Evolutionary conservation across 257 asterid genomes (phyloP), one percentile per base, ranked within the genome.

Genomic region (Prunella vulgaris): DNA sequence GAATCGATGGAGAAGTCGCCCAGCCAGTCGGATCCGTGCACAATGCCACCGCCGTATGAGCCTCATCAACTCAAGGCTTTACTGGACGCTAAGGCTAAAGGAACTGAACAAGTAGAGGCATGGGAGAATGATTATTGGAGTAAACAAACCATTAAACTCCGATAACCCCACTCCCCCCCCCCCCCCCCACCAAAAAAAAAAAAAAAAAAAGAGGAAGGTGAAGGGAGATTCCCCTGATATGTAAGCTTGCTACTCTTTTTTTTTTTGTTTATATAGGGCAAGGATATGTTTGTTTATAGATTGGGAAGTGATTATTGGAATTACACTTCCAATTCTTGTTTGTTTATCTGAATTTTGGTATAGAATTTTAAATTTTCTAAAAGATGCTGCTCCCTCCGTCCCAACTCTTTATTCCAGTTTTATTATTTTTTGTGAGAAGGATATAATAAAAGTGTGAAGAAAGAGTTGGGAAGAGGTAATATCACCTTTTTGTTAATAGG

Each of bases 51-150:
- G 21, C 92, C 94, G 5, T 87, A 85, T 38, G 78, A 83, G 51
- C 80, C 86, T 69, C 76, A 71, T 52, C 74, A 76, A 10, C 59
- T 90, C 38, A 73, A 72, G 74, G 77, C 80, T 35, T 83, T 90
- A 58, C 25, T 79, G 20, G 90, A 81, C 7, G 72, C 48, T 14
- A 87, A 79, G 13, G 67, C 33, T 54, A 84, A 69, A 71, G 79
- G 82, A 32, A 80, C 74, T 38, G 66, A 75, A 25, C 76, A 90
- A 78, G 96, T 90, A n/a, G 97, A 86, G 78, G 76, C 75, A 3
- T 86, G 86, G 96, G 96, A 85, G 80, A 79, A 77, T 69, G 77
- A 81, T 25, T 90, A 85, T 38, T 93, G 92, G 95, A 78, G 66
- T 13, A 77, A 69, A 14, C 78, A 37, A 49, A 79, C 64, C 77